phyloP scores from a whole-genome alignment of 2,329 filamentous ascomycete genomes.

The Pseudogymnoascus sp. region DNA sequence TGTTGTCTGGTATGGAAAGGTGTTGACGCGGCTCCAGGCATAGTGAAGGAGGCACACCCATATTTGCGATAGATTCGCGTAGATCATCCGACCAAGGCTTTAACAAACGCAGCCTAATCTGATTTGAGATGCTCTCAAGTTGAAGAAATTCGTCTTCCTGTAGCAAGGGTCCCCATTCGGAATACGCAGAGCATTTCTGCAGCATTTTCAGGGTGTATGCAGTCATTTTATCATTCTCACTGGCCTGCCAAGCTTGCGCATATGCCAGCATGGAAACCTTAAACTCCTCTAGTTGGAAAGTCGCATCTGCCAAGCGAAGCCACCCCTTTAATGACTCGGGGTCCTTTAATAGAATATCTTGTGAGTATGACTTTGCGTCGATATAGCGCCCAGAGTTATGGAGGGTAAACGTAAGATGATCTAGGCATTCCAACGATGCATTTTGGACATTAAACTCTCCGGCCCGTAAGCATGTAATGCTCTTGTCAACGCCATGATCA shows the following conservation, averaged over 20 bases:
- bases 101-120: not conserved
- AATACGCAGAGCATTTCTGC: not conserved
- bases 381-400: conserved; percentile 1
- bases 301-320: conserved; percentile 1
- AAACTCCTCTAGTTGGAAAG: not conserved
- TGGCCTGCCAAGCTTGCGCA: not conserved
- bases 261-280: conserved; percentile 9
- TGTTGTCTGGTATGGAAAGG: not conserved
- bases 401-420: conserved; percentile 13
- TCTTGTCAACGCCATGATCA: not conserved
- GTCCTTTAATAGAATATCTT: not conserved
- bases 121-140: not conserved
- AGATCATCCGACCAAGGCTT: not conserved
- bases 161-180: not conserved
- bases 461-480: not conserved
- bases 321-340: conserved; percentile 7
- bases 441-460: not conserved
- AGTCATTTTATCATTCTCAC: conserved; percentile 5
- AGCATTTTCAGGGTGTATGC: not conserved
- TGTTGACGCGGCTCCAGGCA: not conserved
- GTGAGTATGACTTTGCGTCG: not conserved
- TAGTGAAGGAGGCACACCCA: conserved; percentile 1
- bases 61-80: not conserved
- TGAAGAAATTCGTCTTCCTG: not conserved
- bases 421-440: conserved; percentile 11